Base-by-base conservation (phyloP, 768 basidiomycete genomes). In the Leccinum boreale region DNA sequence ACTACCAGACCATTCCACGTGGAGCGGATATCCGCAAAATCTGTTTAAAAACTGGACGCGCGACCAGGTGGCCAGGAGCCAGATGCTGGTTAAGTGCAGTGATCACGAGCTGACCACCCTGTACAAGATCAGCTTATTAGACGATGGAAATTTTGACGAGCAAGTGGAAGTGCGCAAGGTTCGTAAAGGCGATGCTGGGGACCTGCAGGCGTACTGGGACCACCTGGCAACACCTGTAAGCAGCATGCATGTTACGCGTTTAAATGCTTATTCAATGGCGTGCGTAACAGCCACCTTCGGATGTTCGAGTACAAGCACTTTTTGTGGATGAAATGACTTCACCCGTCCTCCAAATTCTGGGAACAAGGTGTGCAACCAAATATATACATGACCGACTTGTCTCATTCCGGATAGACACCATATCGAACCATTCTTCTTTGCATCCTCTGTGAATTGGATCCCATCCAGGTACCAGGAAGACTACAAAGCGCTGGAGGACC, bases 1-100 rank as follows among this genome's bases (percentile, higher is more conserved):
- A 14, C 24, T 31, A 4, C 12, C 21, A 5, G 45, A 31, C 5
- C 15, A 36, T 15, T 19, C 35, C 10, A 29, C 44, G 28, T 79
- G 78, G 77, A n/a, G 56, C 5, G 60, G 61, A 52, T 85, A 84
- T 61, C 82, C 84, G 0, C 79, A 81, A 60, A 74, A 73, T 3
- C 65, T 78, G 1, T 85, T 80, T 62, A 74, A 74, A 9, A 85
- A 84, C 61, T 85, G 85, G 84, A 82, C 79, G 0, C 62, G 54
- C 6, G 67, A 66, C 5, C 82, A 84, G 56, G 73, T 78, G 39
- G 17, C 52, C 35, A 68, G 68, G 55, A 74, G 77, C 53, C 65
- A 67, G 53, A 77, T 79, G 61, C 46, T 72, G 54, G 60, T 52
- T 5, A 62, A 50, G 45, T 70, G 62, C 23, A 56, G 58, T 21